phyloP scores from a whole-genome alignment of 352 stramenopile genomes.

The Blastocystis hominis region DNA sequence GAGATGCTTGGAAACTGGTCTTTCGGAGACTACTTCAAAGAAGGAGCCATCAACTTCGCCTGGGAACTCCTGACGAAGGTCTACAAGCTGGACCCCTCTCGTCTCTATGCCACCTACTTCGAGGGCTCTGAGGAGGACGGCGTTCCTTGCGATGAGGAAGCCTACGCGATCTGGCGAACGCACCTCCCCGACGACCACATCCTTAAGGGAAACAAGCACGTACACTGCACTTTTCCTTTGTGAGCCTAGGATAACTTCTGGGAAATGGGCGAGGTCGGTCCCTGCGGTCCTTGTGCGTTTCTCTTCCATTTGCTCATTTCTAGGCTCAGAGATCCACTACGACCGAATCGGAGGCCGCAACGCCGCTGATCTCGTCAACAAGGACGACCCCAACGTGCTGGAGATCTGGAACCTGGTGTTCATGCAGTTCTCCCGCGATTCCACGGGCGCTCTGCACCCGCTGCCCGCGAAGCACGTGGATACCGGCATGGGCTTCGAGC shows the following conservation, averaged over 20 bases:
- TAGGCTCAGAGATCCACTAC: conserved; percentile 91
- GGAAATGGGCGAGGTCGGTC: conserved; percentile 97
- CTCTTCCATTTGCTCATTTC: not conserved
- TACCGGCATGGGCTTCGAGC: conserved; percentile 96
- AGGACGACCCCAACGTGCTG: conserved; percentile 90
- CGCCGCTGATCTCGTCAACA: conserved; percentile 84
- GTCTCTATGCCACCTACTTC: conserved; percentile 93
- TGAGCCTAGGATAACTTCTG: conserved; percentile 98
- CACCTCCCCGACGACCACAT: conserved; percentile 70
- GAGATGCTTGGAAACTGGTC: conserved; percentile 98
- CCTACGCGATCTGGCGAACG: conserved; percentile 75
- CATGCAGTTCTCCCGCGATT: conserved; percentile 94
- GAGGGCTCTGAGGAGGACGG: conserved; percentile 77
- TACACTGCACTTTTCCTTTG: not conserved
- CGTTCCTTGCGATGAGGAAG: conserved; percentile 78
- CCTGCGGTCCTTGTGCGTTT: conserved; percentile 84
- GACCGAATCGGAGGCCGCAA: conserved; percentile 88
- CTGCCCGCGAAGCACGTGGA: conserved; percentile 93
- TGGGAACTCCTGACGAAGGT: conserved; percentile 89
- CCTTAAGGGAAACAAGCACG: conserved; percentile 60
- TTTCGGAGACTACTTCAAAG: conserved; percentile 98
- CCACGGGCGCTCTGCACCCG: conserved; percentile 72
- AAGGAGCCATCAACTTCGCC: conserved; percentile 87
- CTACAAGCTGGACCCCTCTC: conserved; percentile 76
- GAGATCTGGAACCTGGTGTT: conserved; percentile 99